phyloP scores from a whole-genome alignment of 345 rosid genomes.

The Xanthoceras sorbifolium region DNA sequence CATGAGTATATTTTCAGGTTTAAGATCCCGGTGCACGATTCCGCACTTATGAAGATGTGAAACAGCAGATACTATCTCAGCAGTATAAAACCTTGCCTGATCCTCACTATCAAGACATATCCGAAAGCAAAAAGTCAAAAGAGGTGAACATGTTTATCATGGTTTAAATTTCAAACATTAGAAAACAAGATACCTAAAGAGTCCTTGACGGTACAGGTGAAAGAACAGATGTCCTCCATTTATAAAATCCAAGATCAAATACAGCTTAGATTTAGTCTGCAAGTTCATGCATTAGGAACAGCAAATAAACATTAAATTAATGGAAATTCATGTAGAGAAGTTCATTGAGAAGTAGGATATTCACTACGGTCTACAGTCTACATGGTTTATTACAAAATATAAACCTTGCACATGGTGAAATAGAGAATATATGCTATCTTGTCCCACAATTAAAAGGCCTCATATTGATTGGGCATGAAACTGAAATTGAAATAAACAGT shows the following conservation, averaged over 20 bases:
- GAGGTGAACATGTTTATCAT: background rate
- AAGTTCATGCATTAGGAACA: slow-evolving; percentile 10
- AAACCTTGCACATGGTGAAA: background rate
- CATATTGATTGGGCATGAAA: background rate
- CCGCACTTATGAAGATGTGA: slow-evolving; percentile 71
- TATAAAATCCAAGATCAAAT: slow-evolving; percentile 71
- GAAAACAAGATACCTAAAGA: slow-evolving; percentile 52
- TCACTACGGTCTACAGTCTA: background rate
- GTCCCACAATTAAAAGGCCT: background rate
- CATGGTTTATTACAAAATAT: background rate
- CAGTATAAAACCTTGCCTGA: slow-evolving; percentile 70
- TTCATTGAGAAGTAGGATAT: background rate
- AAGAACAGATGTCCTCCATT: slow-evolving; percentile 83
- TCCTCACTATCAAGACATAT: slow-evolving; percentile 53
- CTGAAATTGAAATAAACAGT: background rate
- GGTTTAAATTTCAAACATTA: background rate
- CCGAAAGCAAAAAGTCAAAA: slow-evolving; percentile 23
- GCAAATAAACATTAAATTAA: background rate
- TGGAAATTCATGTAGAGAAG: background rate
- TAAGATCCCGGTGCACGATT: slow-evolving; percentile 74
- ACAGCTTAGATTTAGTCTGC: slow-evolving; percentile 74
- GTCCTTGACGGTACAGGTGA: slow-evolving; percentile 66
- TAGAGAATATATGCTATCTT: background rate
- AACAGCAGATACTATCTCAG: slow-evolving; percentile 78
- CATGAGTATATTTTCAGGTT: slow-evolving; percentile 79